These are phyloP conservation scores for Achaetomiella virescens DNA, from an alignment of 495 filamentous ascomycete genomes.

Conservation along the genomic window DNA sequence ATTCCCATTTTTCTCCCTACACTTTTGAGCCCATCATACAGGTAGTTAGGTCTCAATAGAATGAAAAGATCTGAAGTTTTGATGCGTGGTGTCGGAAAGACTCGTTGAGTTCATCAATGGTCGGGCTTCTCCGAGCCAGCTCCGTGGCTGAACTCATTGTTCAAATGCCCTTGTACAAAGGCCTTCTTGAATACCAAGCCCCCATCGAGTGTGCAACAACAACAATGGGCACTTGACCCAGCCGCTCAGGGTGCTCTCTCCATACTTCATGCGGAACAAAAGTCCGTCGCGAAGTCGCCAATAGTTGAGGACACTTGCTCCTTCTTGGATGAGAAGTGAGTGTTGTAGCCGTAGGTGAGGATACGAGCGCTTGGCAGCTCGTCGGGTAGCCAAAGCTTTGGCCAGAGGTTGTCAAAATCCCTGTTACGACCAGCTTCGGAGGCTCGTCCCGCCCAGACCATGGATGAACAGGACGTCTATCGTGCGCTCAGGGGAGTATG, in stretches of 20 bases:
- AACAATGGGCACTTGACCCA: constrained; percentile 18
- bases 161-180: constrained; percentile 14
- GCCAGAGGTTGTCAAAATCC: constrained; percentile 28
- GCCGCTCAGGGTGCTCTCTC: background rate
- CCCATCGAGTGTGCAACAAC: constrained; percentile 22
- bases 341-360: constrained; percentile 25
- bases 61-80: constrained; percentile 32
- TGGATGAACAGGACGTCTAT: constrained; percentile 35
- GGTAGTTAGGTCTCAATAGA: constrained; percentile 35
- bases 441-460: constrained; percentile 33
- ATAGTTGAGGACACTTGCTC: constrained; percentile 8
- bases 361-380: constrained; percentile 22
- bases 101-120: constrained; percentile 39
- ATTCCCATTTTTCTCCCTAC: no score
- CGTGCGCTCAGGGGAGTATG: constrained; percentile 17
- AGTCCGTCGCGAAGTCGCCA: constrained; percentile 19
- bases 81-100: constrained; percentile 35
- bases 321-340: constrained; percentile 13
- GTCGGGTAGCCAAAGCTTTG: constrained; percentile 27
- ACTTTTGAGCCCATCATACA: no score
- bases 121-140: constrained; percentile 25
- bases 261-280: constrained; percentile 19
- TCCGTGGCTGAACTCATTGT: constrained; percentile 29
- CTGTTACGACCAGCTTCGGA: constrained; percentile 27
- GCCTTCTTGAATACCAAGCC: constrained; percentile 24